A percentile compares a stretch with the other conserved stretches of the same genome.
Evolutionary conservation across 345 rosid species (phyloP).

Genomic region (Melastoma malabathricum): DNA sequence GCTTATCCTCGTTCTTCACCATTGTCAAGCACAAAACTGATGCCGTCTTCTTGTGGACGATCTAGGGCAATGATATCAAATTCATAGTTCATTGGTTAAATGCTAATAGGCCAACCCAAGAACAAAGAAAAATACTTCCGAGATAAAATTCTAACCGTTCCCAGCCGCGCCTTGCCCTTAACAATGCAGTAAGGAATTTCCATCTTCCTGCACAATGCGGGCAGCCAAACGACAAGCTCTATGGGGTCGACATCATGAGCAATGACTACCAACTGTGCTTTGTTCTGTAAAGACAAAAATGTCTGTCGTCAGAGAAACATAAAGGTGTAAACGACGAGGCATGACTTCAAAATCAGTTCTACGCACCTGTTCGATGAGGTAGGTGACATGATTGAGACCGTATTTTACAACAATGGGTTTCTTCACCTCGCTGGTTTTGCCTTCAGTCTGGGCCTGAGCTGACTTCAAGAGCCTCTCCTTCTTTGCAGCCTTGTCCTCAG

Average conservation of each 20-base stretch:
- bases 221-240: slow-evolving; percentile 50
- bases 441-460: slow-evolving; percentile 59
- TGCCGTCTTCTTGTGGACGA: slow-evolving; percentile 68
- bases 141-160: slow-evolving; percentile 18
- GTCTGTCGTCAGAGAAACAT: neutral
- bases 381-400: slow-evolving; percentile 63
- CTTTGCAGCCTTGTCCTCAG: slow-evolving; percentile 56
- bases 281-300: slow-evolving; percentile 29
- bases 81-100: neutral
- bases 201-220: slow-evolving; percentile 50
- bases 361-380: slow-evolving; percentile 57
- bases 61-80: slow-evolving; percentile 14
- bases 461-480: slow-evolving; percentile 40
- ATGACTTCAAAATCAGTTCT: neutral
- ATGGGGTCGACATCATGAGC: slow-evolving; percentile 53
- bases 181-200: slow-evolving; percentile 47
- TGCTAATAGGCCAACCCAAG: too few species aligned
- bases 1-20: slow-evolving; percentile 62
- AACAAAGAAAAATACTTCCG: too few species aligned
- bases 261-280: slow-evolving; percentile 50
- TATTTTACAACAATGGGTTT: slow-evolving; percentile 66
- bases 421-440: slow-evolving; percentile 41
- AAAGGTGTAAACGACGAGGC: neutral
- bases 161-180: slow-evolving; percentile 44
- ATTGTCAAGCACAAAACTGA: slow-evolving; percentile 61